These are phyloP conservation scores for Teunomyces pallodes DNA, from an alignment of 805 yeast genomes.

Conservation along the genomic window DNA sequence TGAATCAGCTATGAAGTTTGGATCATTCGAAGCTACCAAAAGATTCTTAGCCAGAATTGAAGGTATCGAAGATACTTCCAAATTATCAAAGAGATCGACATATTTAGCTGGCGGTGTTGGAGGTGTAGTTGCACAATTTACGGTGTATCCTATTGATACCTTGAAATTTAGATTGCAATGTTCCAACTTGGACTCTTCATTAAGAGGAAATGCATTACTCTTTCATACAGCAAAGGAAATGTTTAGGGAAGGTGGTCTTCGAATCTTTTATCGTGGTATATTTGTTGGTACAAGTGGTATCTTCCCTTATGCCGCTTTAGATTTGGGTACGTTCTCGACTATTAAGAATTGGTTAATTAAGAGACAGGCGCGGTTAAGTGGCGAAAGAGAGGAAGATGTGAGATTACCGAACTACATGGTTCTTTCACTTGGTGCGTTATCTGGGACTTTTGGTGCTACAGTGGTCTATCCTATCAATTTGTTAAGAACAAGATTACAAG, in stretches of 20 bases:
- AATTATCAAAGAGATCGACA: constrained; percentile 73
- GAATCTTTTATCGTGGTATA: constrained; percentile 82
- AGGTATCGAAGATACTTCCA: constrained; percentile 67
- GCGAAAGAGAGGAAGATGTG: constrained; percentile 62
- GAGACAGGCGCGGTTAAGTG: constrained; percentile 54
- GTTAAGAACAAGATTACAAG: constrained; percentile 90
- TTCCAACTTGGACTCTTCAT: constrained; percentile 66
- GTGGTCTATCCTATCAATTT: constrained; percentile 92
- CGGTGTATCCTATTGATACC: constrained; percentile 95
- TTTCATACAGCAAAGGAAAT: constrained; percentile 69
- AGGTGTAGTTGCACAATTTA: constrained; percentile 88
- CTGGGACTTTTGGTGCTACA: constrained; percentile 95
- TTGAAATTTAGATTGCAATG: constrained; percentile 91
- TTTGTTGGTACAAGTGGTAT: constrained; percentile 92
- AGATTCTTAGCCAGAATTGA: constrained; percentile 68
- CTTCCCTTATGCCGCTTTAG: constrained; percentile 96
- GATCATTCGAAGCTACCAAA: constrained; percentile 88
- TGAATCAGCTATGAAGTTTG: constrained; percentile 96
- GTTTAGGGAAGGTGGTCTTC: constrained; percentile 76
- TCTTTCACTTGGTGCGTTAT: constrained; percentile 87
- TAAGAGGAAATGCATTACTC: constrained; percentile 62
- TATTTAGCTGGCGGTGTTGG: constrained; percentile 95
- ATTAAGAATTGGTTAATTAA: constrained; percentile 73
- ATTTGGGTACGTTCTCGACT: constrained; percentile 87
- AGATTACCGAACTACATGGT: constrained; percentile 76